Conservation (phyloP, 2,329 filamentous ascomycete species). For the Westerdykella aurantiaca region DNA sequence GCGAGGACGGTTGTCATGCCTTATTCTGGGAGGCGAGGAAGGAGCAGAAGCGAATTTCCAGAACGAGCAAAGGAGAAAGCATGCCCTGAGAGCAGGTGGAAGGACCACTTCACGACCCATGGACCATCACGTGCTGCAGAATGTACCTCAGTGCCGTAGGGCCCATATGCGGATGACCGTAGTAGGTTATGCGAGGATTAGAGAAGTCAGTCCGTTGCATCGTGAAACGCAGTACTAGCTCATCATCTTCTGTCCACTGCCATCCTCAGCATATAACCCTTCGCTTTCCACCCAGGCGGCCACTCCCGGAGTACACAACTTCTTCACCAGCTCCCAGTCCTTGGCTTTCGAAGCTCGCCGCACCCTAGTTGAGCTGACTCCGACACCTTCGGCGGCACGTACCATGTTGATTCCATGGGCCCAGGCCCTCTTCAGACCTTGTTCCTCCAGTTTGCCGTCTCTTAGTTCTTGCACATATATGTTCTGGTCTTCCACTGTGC, state of each 20-base stretch:
- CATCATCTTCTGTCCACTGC: constrained; percentile 34
- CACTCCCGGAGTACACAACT: constrained; percentile 55
- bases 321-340: constrained; percentile 45
- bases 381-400: constrained; percentile 43
- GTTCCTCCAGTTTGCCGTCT: constrained; percentile 44
- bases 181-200: too few relatives aligned
- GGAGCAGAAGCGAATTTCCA: too few relatives aligned
- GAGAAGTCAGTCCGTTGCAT: too few relatives aligned
- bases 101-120: too few relatives aligned
- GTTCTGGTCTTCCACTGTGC: constrained; percentile 50
- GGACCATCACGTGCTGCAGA: too few relatives aligned
- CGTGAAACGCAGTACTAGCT: constrained; percentile 13
- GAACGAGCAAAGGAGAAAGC: too few relatives aligned
- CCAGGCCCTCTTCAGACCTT: constrained; percentile 57
- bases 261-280: constrained; percentile 49
- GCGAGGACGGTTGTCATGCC: too few relatives aligned
- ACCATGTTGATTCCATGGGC: constrained; percentile 55
- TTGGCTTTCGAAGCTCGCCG: constrained; percentile 50
- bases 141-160: too few relatives aligned
- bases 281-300: constrained; percentile 53
- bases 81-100: too few relatives aligned
- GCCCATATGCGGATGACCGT: too few relatives aligned
- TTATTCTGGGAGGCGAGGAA: too few relatives aligned
- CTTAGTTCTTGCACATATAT: constrained; percentile 50
- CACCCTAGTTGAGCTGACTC: constrained; percentile 57